A percentile compares a stretch with the other conserved stretches of the same genome.
Conservation (phyloP, 2,329 filamentous ascomycete genomes). For the Colletotrichum australisinense region DNA sequence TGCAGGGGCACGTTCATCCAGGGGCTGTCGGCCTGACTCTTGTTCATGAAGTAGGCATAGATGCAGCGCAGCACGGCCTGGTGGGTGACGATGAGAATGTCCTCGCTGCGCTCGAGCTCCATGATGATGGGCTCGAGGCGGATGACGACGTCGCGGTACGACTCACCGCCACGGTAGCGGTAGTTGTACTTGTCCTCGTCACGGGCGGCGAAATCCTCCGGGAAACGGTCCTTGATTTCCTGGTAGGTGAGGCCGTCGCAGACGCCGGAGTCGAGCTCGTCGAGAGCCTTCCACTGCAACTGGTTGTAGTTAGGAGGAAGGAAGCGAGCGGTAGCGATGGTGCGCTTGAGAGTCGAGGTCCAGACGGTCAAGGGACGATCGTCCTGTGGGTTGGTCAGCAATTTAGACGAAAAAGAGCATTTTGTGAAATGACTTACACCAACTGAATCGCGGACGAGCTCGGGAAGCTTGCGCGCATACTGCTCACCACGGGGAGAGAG, state of each 20-base stretch:
- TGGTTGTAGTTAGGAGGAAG: conserved; percentile 88
- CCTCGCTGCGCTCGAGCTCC: conserved; percentile 95
- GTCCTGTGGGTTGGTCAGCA: conserved; percentile 54
- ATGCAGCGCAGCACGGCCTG: conserved; percentile 97
- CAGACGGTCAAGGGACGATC: conserved; percentile 71
- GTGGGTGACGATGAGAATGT: conserved; percentile 97
- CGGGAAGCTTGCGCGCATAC: conserved; percentile 87
- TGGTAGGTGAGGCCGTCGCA: conserved; percentile 97
- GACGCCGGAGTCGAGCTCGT: conserved; percentile 95
- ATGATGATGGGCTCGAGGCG: conserved; percentile 99
- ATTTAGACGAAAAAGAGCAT: neutral
- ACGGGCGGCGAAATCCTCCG: conserved; percentile 93
- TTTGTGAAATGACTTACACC: conserved; percentile 68
- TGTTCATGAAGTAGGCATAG: conserved; percentile 99
- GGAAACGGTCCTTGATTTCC: conserved; percentile 90
- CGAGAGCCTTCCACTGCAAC: conserved; percentile 97
- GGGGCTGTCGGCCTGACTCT: conserved; percentile 89
- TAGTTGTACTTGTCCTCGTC: conserved; percentile 99
- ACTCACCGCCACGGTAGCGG: conserved; percentile 95
- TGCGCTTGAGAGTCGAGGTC: conserved; percentile 78
- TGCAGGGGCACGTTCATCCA: conserved; percentile 99
- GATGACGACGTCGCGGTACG: conserved; percentile 95
- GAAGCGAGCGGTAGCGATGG: conserved; percentile 90
- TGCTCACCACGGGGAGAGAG: conserved; percentile 88
- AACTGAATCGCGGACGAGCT: conserved; percentile 86